phyloP scores from a whole-genome alignment of 371 early-diverging fungal genomes.

The Blakeslea trispora region DNA sequence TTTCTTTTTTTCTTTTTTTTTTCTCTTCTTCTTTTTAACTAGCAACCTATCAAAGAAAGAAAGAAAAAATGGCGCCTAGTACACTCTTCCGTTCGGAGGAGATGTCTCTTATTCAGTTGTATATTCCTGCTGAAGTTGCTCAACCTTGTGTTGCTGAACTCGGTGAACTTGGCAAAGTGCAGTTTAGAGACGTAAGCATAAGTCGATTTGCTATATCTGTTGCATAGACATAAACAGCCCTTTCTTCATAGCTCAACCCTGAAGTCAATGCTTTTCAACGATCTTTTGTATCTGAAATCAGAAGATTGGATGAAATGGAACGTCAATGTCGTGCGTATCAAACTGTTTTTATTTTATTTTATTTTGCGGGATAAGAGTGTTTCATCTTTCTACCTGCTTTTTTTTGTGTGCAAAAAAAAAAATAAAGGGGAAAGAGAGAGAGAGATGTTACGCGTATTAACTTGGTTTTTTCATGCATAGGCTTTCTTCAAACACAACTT shows the following conservation, averaged over 20 bases:
- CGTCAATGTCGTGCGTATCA: constrained; percentile 80
- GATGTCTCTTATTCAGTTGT: constrained; percentile 96
- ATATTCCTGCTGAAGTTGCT: constrained; percentile 95
- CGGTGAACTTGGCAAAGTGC: constrained; percentile 92
- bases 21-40: constrained; percentile 9
- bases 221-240: neutral
- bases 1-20: neutral
- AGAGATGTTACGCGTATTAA: constrained; percentile 5
- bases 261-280: constrained; percentile 96
- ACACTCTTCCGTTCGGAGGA: constrained; percentile 94
- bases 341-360: neutral
- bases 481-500: constrained; percentile 82
- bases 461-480: constrained; percentile 34
- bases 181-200: constrained; percentile 88
- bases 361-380: neutral
- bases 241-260: constrained; percentile 74
- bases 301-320: constrained; percentile 93
- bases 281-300: constrained; percentile 91
- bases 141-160: constrained; percentile 92
- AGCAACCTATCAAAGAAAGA: neutral
- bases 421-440: neutral
- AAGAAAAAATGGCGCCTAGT: constrained; percentile 45
- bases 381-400: neutral
- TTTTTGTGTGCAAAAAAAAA: neutral
- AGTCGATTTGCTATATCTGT: neutral